Evolutionary conservation across 2,329 filamentous ascomycete species (phyloP), one percentile per base, ranked within the genome.

Genomic region (Trichophyton verrucosum): DNA sequence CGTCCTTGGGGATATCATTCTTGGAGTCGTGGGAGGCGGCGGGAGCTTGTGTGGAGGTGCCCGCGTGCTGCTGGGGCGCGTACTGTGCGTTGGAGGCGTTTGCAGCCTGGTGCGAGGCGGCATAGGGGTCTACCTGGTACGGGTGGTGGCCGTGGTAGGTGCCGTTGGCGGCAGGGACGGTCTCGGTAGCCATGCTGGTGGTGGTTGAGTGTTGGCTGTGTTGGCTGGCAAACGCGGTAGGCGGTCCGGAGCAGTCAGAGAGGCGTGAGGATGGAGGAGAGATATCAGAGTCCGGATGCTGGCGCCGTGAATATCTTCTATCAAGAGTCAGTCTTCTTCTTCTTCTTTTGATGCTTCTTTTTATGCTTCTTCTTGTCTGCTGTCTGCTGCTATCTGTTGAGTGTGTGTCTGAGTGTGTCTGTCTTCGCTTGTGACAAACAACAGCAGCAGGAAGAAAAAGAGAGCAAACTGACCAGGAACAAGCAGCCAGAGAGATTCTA

Each of bases 1-100:
- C 90, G 74, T 96, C 91, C 80, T 96, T 96, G 69, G 78, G 79
- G 64, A 84, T 81, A 63, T 72, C 73, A 65, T 70, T 72, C 67
- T 76, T 76, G 65, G 71, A 66, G 58, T 76, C 73, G 61, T 66
- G 69, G 59, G 68, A 70, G 64, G 74, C 74, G 44, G 72, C 70
- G 27, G 73, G 71, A 38, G 73, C 74, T 38, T 73, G 72, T 49
- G 72, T 71, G 44, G 57, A 27, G 30, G 42, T 2, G 66, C 73
- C 73, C 30, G 69, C 68, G n/a, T 71, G 73, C 17, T 71, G 73
- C 66, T 73, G 71, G 66, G 74, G 73, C 49, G 40, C 55, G 49
- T 62, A 57, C 27, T 59, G 51, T 24, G 57, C 51, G 24, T 40
- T 71, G 62, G 73, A 66, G 63, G 66, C 72, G 65, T 72, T 74